Base-by-base conservation (phyloP, 2,329 filamentous ascomycete genomes). In the Cladophialophora exuberans region DNA sequence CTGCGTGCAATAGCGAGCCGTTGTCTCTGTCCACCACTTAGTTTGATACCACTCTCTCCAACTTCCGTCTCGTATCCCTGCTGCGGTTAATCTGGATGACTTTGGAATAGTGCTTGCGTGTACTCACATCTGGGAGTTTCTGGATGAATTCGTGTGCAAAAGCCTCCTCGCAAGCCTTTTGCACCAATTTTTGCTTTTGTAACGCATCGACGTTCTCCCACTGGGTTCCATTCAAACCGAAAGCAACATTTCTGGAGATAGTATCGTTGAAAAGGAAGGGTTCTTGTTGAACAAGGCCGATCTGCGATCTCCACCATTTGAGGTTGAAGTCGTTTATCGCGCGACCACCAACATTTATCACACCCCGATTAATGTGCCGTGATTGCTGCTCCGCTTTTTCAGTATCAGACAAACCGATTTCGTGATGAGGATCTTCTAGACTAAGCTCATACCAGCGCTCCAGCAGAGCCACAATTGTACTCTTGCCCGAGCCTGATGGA, bases 1-100 rank as follows among this genome's bases (percentile, higher is more conserved):
- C 85, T 85, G 6, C 88, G 78, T 0, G 87, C 88, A 58, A 91
- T 90, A 2, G 88, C 86, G 20, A 95, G 80, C 4, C 90, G 83
- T 68, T 95, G 90, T n/a, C 89, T 83, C 68, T 96, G 90, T 1
- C 90, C 90, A n/a, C 89, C 88, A 9, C 87, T 90, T 1, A 95
- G 75, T 67, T 89, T 90, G 43, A 87, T 86, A 3, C 90, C 90
- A 23, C 82, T 82, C 66, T 93, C 89, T 1, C 90, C 90, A 1
- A 94, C 89, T 6, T 81, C 72, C 0, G 89, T 90, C 3, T 87
- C 79, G 65, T 92, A 92, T 1, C 84, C 83, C 74, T 88, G 31
- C 3, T 10, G 10, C 7, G 6, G 42, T 57, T 26, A 57, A 50
- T 23, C 10, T 36, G 31, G 15, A 22, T 26, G 4, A 3, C 20